Conservation (phyloP, 2,329 filamentous ascomycete species). For the Calycina marina region DNA sequence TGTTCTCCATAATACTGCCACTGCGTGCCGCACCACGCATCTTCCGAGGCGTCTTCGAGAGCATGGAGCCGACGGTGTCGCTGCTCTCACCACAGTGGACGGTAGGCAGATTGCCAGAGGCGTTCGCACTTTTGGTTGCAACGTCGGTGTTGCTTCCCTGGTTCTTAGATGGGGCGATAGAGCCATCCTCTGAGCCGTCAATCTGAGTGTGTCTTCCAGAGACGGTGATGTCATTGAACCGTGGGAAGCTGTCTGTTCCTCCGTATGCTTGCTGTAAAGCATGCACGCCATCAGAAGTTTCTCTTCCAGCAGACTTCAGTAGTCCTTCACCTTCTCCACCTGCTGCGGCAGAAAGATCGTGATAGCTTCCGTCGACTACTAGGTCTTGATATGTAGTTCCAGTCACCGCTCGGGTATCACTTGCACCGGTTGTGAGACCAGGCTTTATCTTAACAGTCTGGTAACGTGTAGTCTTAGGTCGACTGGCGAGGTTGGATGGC, state of each 20-base stretch:
- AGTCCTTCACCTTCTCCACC: constrained; percentile 39
- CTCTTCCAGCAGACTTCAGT: constrained; percentile 36
- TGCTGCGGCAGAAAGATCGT: constrained; percentile 15
- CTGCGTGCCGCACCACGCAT: constrained; percentile 43
- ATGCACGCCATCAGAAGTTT: constrained; percentile 51
- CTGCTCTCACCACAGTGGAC: constrained; percentile 15
- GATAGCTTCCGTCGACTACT: constrained; percentile 29
- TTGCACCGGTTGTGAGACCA: constrained; percentile 14
- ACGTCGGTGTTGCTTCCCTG: neutral
- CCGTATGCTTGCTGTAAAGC: constrained; percentile 42
- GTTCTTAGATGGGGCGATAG: neutral
- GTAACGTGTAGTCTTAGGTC: constrained; percentile 45
- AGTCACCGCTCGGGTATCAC: constrained; percentile 22
- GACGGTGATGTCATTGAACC: neutral
- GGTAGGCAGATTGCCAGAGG: constrained; percentile 10
- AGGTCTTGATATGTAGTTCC: constrained; percentile 26
- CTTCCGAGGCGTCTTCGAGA: constrained; percentile 22
- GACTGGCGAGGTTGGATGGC: constrained; percentile 50
- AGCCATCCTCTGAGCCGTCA: neutral
- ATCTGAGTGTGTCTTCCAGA: neutral
- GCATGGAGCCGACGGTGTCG: constrained; percentile 18
- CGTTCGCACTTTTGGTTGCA: constrained; percentile 1
- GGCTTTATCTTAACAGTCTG: constrained; percentile 55
- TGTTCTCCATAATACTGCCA: constrained; percentile 66
- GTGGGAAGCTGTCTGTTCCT: neutral